Conservation (phyloP, 1,284 basidiomycete genomes). For the Leucoagaricus sp. region DNA sequence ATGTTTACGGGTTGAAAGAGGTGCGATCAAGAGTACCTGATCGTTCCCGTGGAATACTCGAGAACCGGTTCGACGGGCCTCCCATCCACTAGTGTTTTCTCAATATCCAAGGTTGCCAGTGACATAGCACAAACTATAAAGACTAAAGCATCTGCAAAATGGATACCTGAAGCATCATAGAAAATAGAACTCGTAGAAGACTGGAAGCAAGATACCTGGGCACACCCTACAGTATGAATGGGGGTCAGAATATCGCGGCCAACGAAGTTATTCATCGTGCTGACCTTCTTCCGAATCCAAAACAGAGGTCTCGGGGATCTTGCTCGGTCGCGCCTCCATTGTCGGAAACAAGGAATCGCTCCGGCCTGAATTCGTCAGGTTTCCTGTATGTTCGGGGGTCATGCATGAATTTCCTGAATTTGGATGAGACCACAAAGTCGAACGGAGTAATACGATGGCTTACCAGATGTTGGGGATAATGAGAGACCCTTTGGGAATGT, state of each 20-base stretch:
- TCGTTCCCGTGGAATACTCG: slow-evolving; percentile 56
- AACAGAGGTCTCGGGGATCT: slow-evolving; percentile 55
- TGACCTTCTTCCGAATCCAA: slow-evolving; percentile 63
- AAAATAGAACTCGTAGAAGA: slow-evolving; percentile 7
- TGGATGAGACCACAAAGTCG: background rate
- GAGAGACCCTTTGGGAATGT: slow-evolving; percentile 53
- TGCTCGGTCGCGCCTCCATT: slow-evolving; percentile 41
- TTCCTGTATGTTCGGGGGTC: slow-evolving; percentile 47
- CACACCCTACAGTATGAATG: slow-evolving; percentile 42
- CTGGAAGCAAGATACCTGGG: slow-evolving; percentile 42
- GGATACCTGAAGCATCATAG: slow-evolving; percentile 37
- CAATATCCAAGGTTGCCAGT: slow-evolving; percentile 53
- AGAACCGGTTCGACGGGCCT: slow-evolving; percentile 48
- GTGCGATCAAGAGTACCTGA: slow-evolving; percentile 41
- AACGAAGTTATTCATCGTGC: slow-evolving; percentile 21
- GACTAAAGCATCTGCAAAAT: slow-evolving; percentile 58
- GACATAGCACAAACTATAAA: slow-evolving; percentile 57
- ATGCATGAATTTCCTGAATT: slow-evolving; percentile 48
- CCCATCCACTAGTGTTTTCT: slow-evolving; percentile 45
- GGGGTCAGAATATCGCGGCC: slow-evolving; percentile 5
- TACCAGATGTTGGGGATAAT: slow-evolving; percentile 54
- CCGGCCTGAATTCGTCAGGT: slow-evolving; percentile 46
- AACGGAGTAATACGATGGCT: slow-evolving; percentile 15
- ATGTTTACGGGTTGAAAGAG: background rate
- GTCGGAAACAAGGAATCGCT: slow-evolving; percentile 44